Evolutionary conservation across 345 rosid species (phyloP).

Genomic region (Noccaea caerulescens): DNA sequence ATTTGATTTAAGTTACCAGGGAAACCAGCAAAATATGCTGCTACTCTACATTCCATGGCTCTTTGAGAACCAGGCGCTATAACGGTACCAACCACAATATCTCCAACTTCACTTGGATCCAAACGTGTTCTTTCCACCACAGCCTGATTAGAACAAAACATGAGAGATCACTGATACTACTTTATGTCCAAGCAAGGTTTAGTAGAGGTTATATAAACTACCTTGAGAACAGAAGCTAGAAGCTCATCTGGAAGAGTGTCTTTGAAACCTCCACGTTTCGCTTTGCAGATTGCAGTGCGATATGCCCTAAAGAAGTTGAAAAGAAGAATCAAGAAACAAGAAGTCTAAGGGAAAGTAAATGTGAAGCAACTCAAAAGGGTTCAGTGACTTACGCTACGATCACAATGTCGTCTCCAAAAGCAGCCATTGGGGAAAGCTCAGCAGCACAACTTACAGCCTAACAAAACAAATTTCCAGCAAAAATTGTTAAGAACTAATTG

Average conservation of each 20-base stretch:
- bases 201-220: constrained; percentile 9
- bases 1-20: constrained; percentile 58
- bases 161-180: not conserved
- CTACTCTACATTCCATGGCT: constrained; percentile 88
- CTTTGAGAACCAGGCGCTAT: constrained; percentile 83
- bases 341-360: not conserved
- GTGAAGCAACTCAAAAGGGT: not conserved
- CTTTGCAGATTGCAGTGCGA: constrained; percentile 89
- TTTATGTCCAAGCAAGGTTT: not conserved
- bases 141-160: constrained; percentile 50
- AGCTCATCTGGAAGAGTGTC: constrained; percentile 87
- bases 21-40: constrained; percentile 90
- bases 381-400: constrained; percentile 79
- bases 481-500: not conserved
- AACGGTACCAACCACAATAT: constrained; percentile 94
- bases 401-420: constrained; percentile 83
- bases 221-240: constrained; percentile 83
- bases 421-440: constrained; percentile 67
- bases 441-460: constrained; percentile 78
- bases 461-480: not conserved
- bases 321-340: not conserved
- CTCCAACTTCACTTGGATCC: constrained; percentile 87
- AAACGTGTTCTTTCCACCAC: constrained; percentile 69
- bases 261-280: constrained; percentile 93
- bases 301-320: constrained; percentile 57